A percentile compares a stretch with the other conserved stretches of the same genome.
Conservation (phyloP, 495 filamentous ascomycete species). For the Baudoinia panamericana region DNA sequence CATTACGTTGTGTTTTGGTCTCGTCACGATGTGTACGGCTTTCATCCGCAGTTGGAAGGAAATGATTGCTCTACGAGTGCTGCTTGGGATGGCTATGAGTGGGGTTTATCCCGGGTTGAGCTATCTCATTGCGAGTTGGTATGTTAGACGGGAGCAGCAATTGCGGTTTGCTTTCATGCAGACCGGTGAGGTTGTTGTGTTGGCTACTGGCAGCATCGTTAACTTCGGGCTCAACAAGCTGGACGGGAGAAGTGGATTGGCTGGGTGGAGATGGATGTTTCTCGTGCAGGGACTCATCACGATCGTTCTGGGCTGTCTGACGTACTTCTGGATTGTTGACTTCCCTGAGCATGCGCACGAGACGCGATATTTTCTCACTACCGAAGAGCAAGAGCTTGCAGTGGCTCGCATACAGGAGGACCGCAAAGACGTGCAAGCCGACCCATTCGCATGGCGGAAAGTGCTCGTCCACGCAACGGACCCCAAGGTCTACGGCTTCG, state of each 20-base stretch:
- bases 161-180: constrained; percentile 63
- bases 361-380: constrained; percentile 50
- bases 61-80: constrained; percentile 58
- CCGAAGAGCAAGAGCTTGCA: constrained; percentile 33
- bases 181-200: constrained; percentile 50
- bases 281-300: constrained; percentile 55
- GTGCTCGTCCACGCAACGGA: constrained; percentile 50
- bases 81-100: constrained; percentile 55
- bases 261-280: constrained; percentile 46
- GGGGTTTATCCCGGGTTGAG: constrained; percentile 62
- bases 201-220: constrained; percentile 59
- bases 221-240: constrained; percentile 59
- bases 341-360: constrained; percentile 56
- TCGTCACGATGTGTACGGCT: constrained; percentile 61
- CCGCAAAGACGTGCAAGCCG: constrained; percentile 48
- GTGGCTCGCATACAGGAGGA: constrained; percentile 27
- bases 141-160: constrained; percentile 58
- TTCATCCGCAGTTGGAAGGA: constrained; percentile 57
- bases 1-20: constrained; percentile 55
- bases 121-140: constrained; percentile 63
- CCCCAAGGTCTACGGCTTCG: constrained; percentile 61
- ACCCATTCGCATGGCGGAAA: constrained; percentile 47
- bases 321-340: constrained; percentile 69
- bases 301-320: constrained; percentile 51
- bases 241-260: constrained; percentile 44